Evolutionary conservation across 1,139 yeast genomes (phyloP).

Genomic region (Yamadazyma dendronema): DNA sequence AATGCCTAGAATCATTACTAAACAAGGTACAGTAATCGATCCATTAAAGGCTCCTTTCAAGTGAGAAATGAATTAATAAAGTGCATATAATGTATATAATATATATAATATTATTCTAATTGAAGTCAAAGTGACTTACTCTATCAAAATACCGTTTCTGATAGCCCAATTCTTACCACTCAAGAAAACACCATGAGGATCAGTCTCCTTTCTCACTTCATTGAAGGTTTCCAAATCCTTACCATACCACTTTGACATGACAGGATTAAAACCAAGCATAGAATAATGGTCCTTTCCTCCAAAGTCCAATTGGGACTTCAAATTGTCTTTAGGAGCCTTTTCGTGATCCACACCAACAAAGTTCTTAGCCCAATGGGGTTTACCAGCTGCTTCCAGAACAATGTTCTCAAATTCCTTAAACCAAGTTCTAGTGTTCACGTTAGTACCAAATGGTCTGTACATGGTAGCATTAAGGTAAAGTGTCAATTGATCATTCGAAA

Average conservation of each 20-base stretch:
- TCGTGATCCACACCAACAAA: conserved; percentile 64
- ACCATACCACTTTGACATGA: conserved; percentile 79
- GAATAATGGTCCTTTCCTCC: conserved; percentile 60
- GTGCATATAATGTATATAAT: not conserved
- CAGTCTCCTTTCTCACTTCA: conserved; percentile 60
- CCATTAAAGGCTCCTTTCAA: conserved; percentile 77
- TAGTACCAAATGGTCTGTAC: conserved; percentile 84
- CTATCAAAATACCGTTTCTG: conserved; percentile 67
- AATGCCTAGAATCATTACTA: conserved; percentile 83
- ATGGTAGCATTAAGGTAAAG: conserved; percentile 90
- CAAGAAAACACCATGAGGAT: conserved; percentile 79
- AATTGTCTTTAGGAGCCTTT: conserved; percentile 30
- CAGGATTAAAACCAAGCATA: conserved; percentile 76
- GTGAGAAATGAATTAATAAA: conserved; percentile 18
- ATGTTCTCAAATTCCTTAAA: conserved; percentile 78
- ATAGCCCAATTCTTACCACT: conserved; percentile 77
- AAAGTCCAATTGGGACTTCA: conserved; percentile 34
- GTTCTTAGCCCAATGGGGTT: conserved; percentile 99
- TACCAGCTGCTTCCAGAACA: conserved; percentile 77
- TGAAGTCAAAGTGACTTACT: conserved; percentile 12
- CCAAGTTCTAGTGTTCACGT: conserved; percentile 80
- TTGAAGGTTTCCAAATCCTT: conserved; percentile 61
- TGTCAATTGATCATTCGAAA: conserved; percentile 78
- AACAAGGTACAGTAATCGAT: conserved; percentile 87
- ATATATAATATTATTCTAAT: not conserved